Base-by-base conservation (phyloP, 768 basidiomycete genomes). In the Astraeus odoratus region DNA sequence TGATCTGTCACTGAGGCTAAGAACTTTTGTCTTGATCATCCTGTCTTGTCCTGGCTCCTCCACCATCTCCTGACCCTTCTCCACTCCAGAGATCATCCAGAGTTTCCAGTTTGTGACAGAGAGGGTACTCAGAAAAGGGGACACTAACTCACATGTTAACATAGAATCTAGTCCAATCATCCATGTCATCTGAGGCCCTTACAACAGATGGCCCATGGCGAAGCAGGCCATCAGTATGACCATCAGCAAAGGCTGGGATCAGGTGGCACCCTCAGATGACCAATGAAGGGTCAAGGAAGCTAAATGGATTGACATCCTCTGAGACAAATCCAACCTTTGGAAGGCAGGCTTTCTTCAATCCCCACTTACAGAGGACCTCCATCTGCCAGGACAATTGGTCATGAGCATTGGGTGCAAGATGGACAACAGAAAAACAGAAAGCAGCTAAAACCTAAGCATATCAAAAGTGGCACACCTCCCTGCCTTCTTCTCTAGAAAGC, bases 291-390 rank as follows among this genome's bases (percentile, higher is more conserved):
- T 60, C 48, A 3, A 61, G 18, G 26, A 61, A 61, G 2, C 59
- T 50, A 39, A 60, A 61, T 4, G 52, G 38, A 8, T 15, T 7
- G 3, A 12, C 34, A 12, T 55, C 49, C 10, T 41, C 19, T 3
- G 50, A 30, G 6, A 57, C 38, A 19, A 55, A 61, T 5, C 49
- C 55, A 24, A 61, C 30, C 15, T 50, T 51, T 1, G 51, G 53
- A 5, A 60, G 49, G 1, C 22, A n/a, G 12, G 48, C 38, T 2
- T 31, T 22, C 10, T 48, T 50, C 26, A 52, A 44, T 1, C 56
- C 53, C 36, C 36, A 46, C 18, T 10, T 53, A 55, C 55, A 64
- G 2, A 64, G 34, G 12, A 61, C 42, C 5, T 56, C 53, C 36
- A 60, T 46, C 2, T 1, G 22, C 10, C 33, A 27, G 4, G n/a